Evolutionary conservation across 306 rosid genomes (phyloP).

Genomic region (Calophaca sinica): DNA sequence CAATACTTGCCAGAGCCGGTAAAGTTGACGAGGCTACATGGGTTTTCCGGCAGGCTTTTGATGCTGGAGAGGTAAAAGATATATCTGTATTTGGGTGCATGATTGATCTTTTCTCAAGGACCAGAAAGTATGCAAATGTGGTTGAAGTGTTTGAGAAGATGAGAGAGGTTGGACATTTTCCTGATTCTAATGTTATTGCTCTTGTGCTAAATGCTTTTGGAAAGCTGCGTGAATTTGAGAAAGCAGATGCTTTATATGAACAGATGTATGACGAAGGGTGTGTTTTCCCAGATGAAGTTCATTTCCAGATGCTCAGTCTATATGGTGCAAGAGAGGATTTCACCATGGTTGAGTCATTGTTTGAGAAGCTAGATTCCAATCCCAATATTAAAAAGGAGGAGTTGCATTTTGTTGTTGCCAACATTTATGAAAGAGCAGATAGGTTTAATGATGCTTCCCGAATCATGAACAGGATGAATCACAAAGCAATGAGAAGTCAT

Average conservation of each 20-base stretch:
- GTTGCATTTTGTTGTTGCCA: slow-evolving; percentile 80
- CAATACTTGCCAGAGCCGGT: slow-evolving; percentile 86
- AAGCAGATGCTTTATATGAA: slow-evolving; percentile 74
- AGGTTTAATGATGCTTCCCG: slow-evolving; percentile 77
- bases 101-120: slow-evolving; percentile 80
- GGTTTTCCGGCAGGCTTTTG: slow-evolving; percentile 91
- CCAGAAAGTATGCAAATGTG: slow-evolving; percentile 69
- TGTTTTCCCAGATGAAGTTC: slow-evolving; percentile 83
- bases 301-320: slow-evolving; percentile 88
- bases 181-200: slow-evolving; percentile 82
- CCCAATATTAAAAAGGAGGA: slow-evolving; percentile 90
- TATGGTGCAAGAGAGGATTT: slow-evolving; percentile 78
- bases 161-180: slow-evolving; percentile 80
- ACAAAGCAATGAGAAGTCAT: slow-evolving; percentile 43
- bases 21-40: slow-evolving; percentile 90
- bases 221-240: slow-evolving; percentile 78
- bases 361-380: slow-evolving; percentile 72
- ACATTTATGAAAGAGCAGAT: slow-evolving; percentile 82
- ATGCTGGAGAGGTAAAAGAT: slow-evolving; percentile 75
- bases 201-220: slow-evolving; percentile 90
- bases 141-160: slow-evolving; percentile 88
- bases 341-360: slow-evolving; percentile 64
- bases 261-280: slow-evolving; percentile 87
- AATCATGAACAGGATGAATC: slow-evolving; percentile 72
- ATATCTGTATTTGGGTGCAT: slow-evolving; percentile 79